A percentile compares a stretch with the other conserved stretches of the same genome.
Evolutionary conservation across 176 grass and related monocot genomes (phyloP).

Genomic region (Microstegium vimineum): DNA sequence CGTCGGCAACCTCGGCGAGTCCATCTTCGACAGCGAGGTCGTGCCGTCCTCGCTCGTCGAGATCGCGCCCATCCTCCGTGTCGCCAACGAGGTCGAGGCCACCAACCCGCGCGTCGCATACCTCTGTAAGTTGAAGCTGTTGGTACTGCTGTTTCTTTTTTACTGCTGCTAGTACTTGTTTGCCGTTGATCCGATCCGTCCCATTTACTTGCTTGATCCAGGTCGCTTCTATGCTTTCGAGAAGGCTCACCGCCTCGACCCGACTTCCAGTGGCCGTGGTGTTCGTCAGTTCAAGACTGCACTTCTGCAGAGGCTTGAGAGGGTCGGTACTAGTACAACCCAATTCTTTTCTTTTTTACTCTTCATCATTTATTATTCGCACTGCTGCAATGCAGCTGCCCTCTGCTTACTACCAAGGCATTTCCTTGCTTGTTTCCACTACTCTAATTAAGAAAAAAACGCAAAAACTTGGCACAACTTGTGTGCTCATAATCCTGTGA

Average conservation of each 20-base stretch:
- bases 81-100: slow-evolving; percentile 75
- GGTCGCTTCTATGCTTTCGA: slow-evolving; percentile 93
- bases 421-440: neutral
- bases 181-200: neutral
- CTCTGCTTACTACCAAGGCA: neutral
- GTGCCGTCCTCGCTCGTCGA: slow-evolving; percentile 65
- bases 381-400: neutral
- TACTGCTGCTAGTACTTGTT: too few relatives aligned
- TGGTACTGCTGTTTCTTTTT: too few relatives aligned
- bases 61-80: slow-evolving; percentile 75
- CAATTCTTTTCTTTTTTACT: neutral
- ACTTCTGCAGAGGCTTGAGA: slow-evolving; percentile 76
- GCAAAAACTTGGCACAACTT: too few relatives aligned
- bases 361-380: too few relatives aligned
- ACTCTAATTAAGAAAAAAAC: too few relatives aligned
- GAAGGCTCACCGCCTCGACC: slow-evolving; percentile 83
- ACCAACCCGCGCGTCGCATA: slow-evolving; percentile 68
- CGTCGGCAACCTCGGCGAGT: slow-evolving; percentile 41
- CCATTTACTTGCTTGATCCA: neutral
- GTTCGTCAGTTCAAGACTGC: slow-evolving; percentile 89
- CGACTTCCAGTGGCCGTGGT: slow-evolving; percentile 73
- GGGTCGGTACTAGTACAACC: slow-evolving; percentile 14
- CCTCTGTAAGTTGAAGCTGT: slow-evolving; percentile 75
- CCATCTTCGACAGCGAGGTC: slow-evolving; percentile 72
- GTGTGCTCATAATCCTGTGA: neutral